These are phyloP conservation scores for Ceratocystiopsis sp. DNA, from an alignment of 2,329 filamentous ascomycete genomes.

Conservation along the genomic window DNA sequence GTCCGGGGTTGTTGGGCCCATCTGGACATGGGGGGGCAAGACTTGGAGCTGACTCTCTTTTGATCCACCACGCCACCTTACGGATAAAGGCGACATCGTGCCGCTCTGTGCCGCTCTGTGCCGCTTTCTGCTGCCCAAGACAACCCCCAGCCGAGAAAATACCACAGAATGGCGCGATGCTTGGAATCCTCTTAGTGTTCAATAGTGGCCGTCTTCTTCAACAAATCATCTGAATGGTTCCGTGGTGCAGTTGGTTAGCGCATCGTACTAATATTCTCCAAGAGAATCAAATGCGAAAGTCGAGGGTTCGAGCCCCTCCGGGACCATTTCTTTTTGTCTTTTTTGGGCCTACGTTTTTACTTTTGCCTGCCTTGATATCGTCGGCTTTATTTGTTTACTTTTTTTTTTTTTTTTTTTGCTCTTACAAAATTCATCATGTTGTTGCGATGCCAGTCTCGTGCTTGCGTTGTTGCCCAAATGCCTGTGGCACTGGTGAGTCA, in stretches of 20 bases:
- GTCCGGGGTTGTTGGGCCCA: too few relatives aligned
- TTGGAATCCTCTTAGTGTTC: background rate
- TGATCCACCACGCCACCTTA: too few relatives aligned
- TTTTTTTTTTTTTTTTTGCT: background rate
- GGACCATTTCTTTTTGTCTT: conserved; percentile 8
- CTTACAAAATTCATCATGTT: background rate
- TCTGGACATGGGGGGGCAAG: too few relatives aligned
- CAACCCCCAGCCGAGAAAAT: too few relatives aligned
- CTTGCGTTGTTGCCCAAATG: background rate
- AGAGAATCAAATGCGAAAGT: conserved; percentile 10
- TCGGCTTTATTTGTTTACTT: background rate
- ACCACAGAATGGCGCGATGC: too few relatives aligned
- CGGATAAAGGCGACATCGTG: too few relatives aligned
- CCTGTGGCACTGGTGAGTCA: background rate
- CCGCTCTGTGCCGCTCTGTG: too few relatives aligned
- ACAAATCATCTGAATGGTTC: conserved; percentile 8
- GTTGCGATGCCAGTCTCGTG: background rate
- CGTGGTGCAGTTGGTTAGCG: conserved; percentile 12
- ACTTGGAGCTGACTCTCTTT: too few relatives aligned
- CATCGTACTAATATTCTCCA: conserved; percentile 11
- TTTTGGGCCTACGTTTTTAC: conserved; percentile 1
- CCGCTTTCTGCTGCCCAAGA: too few relatives aligned
- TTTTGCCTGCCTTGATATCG: background rate
- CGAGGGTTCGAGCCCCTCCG: conserved; percentile 12
- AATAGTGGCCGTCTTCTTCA: background rate